Evolutionary conservation across 768 basidiomycete genomes (phyloP).

Genomic region (Tylopilus plumbeoviolaceoides): DNA sequence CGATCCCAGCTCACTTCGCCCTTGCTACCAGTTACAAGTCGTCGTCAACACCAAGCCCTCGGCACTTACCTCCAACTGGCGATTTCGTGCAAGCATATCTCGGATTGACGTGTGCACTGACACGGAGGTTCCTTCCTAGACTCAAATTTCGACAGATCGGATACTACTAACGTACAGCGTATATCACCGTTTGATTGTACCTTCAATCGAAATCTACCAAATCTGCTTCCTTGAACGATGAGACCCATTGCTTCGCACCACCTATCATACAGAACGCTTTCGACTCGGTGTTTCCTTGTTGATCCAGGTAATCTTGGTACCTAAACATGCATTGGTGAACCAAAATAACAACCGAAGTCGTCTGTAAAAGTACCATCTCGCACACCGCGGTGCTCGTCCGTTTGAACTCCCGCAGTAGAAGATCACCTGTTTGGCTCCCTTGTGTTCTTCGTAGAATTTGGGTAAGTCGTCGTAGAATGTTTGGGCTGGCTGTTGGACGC

Average conservation of each 20-base stretch:
- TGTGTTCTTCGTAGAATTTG: conserved; percentile 39
- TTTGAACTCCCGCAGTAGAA: conserved; percentile 53
- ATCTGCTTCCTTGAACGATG: conserved; percentile 25
- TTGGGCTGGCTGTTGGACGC: conserved; percentile 46
- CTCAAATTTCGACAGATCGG: not conserved
- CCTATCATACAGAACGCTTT: conserved; percentile 40
- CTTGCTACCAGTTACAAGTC: not conserved
- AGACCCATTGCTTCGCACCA: conserved; percentile 41
- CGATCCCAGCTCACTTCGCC: conserved; percentile 6
- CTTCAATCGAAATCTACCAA: conserved; percentile 21
- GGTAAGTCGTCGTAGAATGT: conserved; percentile 46
- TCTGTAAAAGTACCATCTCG: conserved; percentile 42
- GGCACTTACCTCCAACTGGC: not conserved
- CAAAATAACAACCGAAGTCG: not conserved
- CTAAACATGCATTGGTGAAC: conserved; percentile 21
- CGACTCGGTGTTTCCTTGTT: conserved; percentile 29
- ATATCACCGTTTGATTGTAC: not conserved
- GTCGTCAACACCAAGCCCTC: not conserved
- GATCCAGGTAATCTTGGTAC: conserved; percentile 49
- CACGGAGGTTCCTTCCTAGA: not conserved
- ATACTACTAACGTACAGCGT: not conserved
- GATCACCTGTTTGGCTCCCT: conserved; percentile 39
- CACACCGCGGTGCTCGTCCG: conserved; percentile 51
- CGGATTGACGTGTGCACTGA: not conserved
- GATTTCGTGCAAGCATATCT: not conserved